These are phyloP conservation scores for Geosmithia morbida DNA, from an alignment of 2,329 filamentous ascomycete species.

Conservation along the genomic window DNA sequence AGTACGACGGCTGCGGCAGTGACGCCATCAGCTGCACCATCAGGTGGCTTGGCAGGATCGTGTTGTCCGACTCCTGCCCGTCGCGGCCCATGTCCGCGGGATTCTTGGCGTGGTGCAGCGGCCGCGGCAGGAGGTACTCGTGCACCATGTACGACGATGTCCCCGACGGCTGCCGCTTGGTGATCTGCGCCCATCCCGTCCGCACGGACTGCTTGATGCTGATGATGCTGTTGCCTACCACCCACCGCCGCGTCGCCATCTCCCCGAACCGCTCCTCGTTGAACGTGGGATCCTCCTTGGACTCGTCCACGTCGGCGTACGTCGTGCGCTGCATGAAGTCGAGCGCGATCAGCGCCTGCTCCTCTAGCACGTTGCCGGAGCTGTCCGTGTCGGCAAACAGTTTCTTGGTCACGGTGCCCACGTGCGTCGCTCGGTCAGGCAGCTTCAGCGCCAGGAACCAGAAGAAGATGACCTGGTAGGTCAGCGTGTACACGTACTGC, in stretches of 20 bases:
- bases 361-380: slow-evolving; percentile 57
- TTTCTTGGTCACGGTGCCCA: slow-evolving; percentile 81
- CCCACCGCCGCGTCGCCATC: slow-evolving; percentile 53
- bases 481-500: slow-evolving; percentile 85
- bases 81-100: slow-evolving; percentile 34
- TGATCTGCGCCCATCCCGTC: slow-evolving; percentile 56
- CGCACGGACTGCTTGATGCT: slow-evolving; percentile 57
- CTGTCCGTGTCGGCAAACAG: slow-evolving; percentile 69
- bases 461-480: slow-evolving; percentile 90
- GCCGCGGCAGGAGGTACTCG: slow-evolving; percentile 43
- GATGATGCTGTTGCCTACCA: slow-evolving; percentile 60
- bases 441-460: slow-evolving; percentile 91
- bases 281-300: slow-evolving; percentile 50
- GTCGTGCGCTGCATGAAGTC: slow-evolving; percentile 89
- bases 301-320: slow-evolving; percentile 75
- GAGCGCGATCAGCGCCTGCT: slow-evolving; percentile 85
- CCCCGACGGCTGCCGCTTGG: slow-evolving; percentile 57
- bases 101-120: slow-evolving; percentile 38
- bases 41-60: slow-evolving; percentile 59
- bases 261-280: slow-evolving; percentile 49
- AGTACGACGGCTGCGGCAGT: slow-evolving; percentile 31
- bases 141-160: slow-evolving; percentile 44
- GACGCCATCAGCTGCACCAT: slow-evolving; percentile 55
- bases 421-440: slow-evolving; percentile 67
- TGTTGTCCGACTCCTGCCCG: slow-evolving; percentile 37